phyloP scores from a whole-genome alignment of 768 basidiomycete species.

The Gymnopilus junonius region DNA sequence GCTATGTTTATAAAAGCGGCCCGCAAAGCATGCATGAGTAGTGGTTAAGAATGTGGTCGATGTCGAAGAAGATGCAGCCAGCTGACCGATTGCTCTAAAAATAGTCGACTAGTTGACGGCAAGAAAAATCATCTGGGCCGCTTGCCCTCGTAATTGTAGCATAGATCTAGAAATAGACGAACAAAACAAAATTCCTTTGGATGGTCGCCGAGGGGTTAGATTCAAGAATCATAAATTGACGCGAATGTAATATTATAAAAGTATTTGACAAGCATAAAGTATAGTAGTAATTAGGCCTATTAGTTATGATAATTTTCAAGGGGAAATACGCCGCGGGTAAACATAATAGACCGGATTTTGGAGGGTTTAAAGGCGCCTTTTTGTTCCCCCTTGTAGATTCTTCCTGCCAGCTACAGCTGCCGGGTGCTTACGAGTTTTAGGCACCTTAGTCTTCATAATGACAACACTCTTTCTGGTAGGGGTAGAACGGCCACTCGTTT shows the following conservation, averaged over 20 bases:
- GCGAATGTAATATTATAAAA: too few species aligned
- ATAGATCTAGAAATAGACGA: too few species aligned
- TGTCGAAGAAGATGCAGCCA: neutral
- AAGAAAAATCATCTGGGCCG: too few species aligned
- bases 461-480: neutral
- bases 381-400: neutral
- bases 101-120: neutral
- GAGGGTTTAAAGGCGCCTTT: too few species aligned
- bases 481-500: neutral
- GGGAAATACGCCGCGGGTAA: too few species aligned
- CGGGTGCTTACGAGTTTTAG: neutral
- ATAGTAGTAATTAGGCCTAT: too few species aligned
- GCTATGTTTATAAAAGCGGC: neutral
- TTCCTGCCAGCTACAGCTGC: neutral
- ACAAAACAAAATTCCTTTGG: too few species aligned
- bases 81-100: neutral
- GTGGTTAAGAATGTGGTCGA: neutral
- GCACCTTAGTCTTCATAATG: neutral
- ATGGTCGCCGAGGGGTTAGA: too few species aligned
- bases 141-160: neutral
- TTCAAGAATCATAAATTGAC: too few species aligned
- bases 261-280: too few species aligned
- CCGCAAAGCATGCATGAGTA: neutral
- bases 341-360: too few species aligned
- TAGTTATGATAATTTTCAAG: too few species aligned